Conservation (phyloP, 306 rosid species). For the Astragalus membranaceus region DNA sequence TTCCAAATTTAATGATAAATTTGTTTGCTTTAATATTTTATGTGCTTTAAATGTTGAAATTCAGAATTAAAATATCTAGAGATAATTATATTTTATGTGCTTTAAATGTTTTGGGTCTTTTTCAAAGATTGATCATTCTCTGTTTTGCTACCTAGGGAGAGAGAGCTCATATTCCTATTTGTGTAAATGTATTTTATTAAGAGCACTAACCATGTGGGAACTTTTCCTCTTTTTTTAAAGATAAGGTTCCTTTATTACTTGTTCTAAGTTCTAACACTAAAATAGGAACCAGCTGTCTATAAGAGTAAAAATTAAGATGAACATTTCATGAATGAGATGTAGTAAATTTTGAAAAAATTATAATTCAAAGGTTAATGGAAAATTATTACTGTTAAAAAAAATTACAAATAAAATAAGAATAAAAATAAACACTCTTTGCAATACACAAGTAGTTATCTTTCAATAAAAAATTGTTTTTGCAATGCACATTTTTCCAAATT, state of each 20-base stretch:
- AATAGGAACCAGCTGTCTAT: not conserved
- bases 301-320: not conserved
- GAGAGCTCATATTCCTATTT: not conserved
- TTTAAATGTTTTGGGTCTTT: slow-evolving; percentile 42
- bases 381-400: not conserved
- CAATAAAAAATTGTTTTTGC: not conserved
- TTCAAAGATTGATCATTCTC: slow-evolving; percentile 4
- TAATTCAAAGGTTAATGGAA: not conserved
- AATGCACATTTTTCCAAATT: not conserved
- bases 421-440: not conserved
- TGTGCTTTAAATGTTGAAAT: too few relatives aligned
- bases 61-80: too few relatives aligned
- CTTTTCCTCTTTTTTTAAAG: slow-evolving; percentile 13
- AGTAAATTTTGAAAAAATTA: not conserved
- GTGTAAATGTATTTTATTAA: not conserved
- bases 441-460: not conserved
- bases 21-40: too few relatives aligned
- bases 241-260: not conserved
- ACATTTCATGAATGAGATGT: not conserved
- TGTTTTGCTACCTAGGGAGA: not conserved
- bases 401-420: not conserved
- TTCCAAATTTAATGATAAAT: not conserved
- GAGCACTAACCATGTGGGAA: not conserved
- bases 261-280: not conserved
- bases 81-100: too few relatives aligned